Conservation (phyloP, 257 asterid species). For the Forsythia viridissima region DNA sequence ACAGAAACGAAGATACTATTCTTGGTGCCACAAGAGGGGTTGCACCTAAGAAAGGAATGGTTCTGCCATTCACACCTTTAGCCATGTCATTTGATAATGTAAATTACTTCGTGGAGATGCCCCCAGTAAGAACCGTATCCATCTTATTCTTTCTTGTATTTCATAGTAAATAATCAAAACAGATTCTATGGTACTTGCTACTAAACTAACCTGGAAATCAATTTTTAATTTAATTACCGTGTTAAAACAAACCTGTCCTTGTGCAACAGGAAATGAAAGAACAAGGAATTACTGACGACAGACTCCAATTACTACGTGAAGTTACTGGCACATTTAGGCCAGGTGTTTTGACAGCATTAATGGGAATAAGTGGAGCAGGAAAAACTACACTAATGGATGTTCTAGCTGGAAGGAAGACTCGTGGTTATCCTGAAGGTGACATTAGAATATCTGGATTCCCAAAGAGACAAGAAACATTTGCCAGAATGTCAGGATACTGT, state of each 20-base stretch:
- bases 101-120: slow-evolving; percentile 57
- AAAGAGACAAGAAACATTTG: slow-evolving; percentile 63
- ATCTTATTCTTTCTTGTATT: neutral
- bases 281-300: slow-evolving; percentile 50
- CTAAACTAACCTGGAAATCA: neutral
- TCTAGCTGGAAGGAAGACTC: slow-evolving; percentile 63
- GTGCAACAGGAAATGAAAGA: slow-evolving; percentile 50
- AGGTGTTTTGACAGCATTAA: slow-evolving; percentile 65
- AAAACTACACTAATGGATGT: slow-evolving; percentile 78
- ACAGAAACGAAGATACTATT: slow-evolving; percentile 23
- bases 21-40: slow-evolving; percentile 30
- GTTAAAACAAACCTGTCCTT: neutral
- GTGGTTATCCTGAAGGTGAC: slow-evolving; percentile 63
- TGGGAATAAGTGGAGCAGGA: slow-evolving; percentile 86
- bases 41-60: slow-evolving; percentile 57
- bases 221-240: neutral
- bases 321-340: slow-evolving; percentile 72
- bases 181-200: neutral
- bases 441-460: slow-evolving; percentile 67
- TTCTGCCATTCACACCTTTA: slow-evolving; percentile 60
- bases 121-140: slow-evolving; percentile 38
- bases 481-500: slow-evolving; percentile 71
- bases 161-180: neutral
- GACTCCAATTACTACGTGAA: slow-evolving; percentile 53
- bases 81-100: slow-evolving; percentile 56